These are phyloP conservation scores for Leonotis leonurus DNA, from an alignment of 257 asterid genomes.

Conservation along the genomic window DNA sequence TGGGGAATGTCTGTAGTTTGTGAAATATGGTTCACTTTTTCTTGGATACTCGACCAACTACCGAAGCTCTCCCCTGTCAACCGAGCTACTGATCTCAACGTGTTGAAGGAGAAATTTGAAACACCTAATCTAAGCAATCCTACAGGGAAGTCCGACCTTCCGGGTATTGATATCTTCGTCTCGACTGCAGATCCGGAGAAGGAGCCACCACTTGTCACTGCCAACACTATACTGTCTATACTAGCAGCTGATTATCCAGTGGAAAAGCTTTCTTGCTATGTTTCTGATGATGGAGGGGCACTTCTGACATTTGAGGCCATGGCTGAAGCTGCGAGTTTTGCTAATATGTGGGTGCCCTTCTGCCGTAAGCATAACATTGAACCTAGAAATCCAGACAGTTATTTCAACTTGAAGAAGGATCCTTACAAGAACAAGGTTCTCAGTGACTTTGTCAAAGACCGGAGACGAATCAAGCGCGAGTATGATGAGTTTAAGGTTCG, in stretches of 20 bases:
- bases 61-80: constrained; percentile 67
- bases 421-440: constrained; percentile 65
- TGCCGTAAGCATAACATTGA: constrained; percentile 67
- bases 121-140: constrained; percentile 46
- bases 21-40: constrained; percentile 70
- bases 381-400: constrained; percentile 63
- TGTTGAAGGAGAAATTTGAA: constrained; percentile 62
- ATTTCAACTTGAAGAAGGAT: constrained; percentile 59
- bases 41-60: constrained; percentile 72
- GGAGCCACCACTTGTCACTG: constrained; percentile 78
- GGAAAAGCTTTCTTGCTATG: constrained; percentile 67
- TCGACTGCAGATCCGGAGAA: constrained; percentile 80
- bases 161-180: constrained; percentile 59
- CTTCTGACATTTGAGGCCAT: constrained; percentile 73
- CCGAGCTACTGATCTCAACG: constrained; percentile 68
- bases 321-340: constrained; percentile 78
- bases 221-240: constrained; percentile 65
- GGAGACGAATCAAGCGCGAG: constrained; percentile 67
- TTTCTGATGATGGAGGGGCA: constrained; percentile 79
- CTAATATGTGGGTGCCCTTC: constrained; percentile 69
- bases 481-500: constrained; percentile 80
- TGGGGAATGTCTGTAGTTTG: constrained; percentile 79
- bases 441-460: constrained; percentile 59
- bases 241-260: constrained; percentile 65
- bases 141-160: constrained; percentile 66